Base-by-base conservation (phyloP, 2,329 filamentous ascomycete genomes). In the Teratosphaeria epicoccoides region DNA sequence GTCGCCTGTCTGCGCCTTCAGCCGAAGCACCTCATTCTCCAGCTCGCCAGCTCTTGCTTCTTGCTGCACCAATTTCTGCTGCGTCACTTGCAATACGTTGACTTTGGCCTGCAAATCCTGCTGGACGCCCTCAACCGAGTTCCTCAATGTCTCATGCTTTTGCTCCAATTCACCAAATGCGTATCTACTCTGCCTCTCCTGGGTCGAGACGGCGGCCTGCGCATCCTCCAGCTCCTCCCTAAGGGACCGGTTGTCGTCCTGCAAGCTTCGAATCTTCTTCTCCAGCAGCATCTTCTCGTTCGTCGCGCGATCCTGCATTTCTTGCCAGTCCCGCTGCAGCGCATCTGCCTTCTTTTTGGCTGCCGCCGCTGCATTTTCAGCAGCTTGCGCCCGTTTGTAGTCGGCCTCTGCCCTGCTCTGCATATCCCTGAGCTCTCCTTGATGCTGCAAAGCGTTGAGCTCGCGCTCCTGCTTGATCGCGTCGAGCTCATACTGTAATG, bases 401-500 rank as follows among this genome's bases (percentile, higher is more conserved):
- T 95, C 90, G 7, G 87, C 84, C 62, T 96, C 89, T n/a, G 87
- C 85, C 56, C 85, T 86, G 46, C 83, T 77, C 58, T 87, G 83
- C 1, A 84, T 77, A 51, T 95, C 88, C 55, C 91, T 82, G 22
- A 95, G 69, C 62, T 95, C 91, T 61, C 87, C 86, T 58, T 88
- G 85, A 60, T 93, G 86, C 55, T 88, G 83, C 14, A 95, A 76
- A 9, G 82, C 77, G 46, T 83, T 75, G 61, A 96, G 79, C 52
- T 95, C 88, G 60, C 87, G 84, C 64, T 97, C 91, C 60, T 95
- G 88, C 62, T 91, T 90, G 49, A 87, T 74, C 17, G 87, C 91
- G 62, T 89, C 87, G 58, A 95, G 77, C 53, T 91, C 88, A 71
- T 96, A 98, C 55, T 84, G 84, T 48, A 96, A 74, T 0, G 88